Evolutionary conservation across 305 asterid species (phyloP), one percentile per base, ranked within the genome.

Genomic region (Solanum hybrid): DNA sequence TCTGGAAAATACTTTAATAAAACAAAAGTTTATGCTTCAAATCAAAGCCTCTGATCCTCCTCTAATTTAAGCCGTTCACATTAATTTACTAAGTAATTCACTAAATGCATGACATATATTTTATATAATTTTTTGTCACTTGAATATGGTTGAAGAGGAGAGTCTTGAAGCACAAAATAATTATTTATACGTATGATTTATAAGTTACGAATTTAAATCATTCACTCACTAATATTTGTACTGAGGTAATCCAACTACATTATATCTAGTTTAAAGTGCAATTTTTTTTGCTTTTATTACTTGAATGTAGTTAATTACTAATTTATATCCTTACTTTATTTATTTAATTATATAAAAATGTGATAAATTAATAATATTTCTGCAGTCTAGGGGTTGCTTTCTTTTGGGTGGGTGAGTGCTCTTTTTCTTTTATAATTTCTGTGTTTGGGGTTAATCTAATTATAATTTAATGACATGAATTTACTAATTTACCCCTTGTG

Each of bases 11-110:
- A 86, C 88, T 92, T 92, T 93, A 91, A 89, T 93, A 24, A 81
- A 91, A 51, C 8, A 42, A 36, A 90, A 91, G 92, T 87, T 88
- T 73, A 91, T 90, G 94, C 94, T 93, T 91, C 95, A 86, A 90
- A 93, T 93, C 91, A 89, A 93, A 93, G 94, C 86, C 88, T 91
- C 82, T 89, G 75, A 34, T 89, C 90, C 89, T 79, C 88, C 85
- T 86, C 92, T 89, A 90, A 56, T 56, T 56, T 66, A 66, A 0
- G 16, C 6, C n/a, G 17, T 34, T 76, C 24, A 77, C 0, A 77
- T 36, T 10, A 22, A 6, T 36, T 36, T 0, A n/a, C 5, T 3
- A 36, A 16, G 13, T 78, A 22, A 36, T 35, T 36, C 0, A 11
- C 5, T 12, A 37, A 56, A 22, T 36, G 1, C 3, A 77, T 22